Evolutionary conservation across 2,329 filamentous ascomycete genomes (phyloP), one percentile per base, ranked within the genome.

Genomic region (Exutisphaerella laricina): DNA sequence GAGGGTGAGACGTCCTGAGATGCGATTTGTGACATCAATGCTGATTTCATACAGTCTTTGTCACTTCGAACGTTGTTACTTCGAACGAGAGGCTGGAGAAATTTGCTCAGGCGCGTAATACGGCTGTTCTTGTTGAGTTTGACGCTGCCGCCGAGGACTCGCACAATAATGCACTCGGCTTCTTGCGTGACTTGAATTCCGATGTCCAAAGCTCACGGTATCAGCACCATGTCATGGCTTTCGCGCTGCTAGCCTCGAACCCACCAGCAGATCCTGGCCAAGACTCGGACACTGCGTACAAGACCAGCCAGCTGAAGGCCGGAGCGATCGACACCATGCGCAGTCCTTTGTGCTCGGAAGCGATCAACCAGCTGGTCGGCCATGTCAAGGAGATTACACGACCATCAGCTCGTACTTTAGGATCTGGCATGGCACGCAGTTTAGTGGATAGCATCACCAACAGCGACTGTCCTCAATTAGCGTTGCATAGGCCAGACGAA

Each of bases 271-370:
- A 48, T 14, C 22, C 41, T 8, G 8, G 10, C 20, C 16, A 39
- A 4, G 37, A 39, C 8, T 17, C 37, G n/a, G 53, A 56, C 21
- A 26, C 42, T 16, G 37, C 39, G 12, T 33, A 54, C 5, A 48
- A 54, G 14, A 51, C 50, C 13, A 49, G 75, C 56, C 95, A 88
- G 59, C 69, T 97, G 17, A 88, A 95, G 58, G 79, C 85, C 3
- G 92, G 92, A 25, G 90, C 90, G 8, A 75, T 85, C 21, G 90
- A 97, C 65, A 86, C 95, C 36, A 74, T 96, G 50, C 79, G 82
- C 18, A 88, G 84, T 57, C 90, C 90, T 1, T 66, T 97, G 28
- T 80, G 84, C 48, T 73, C 75, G 35, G 82, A 86, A 40, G 59
- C 59, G 21, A 50, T 62, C 17, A 50, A 56, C 30, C 55, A 55